Base-by-base conservation (phyloP, 129 eudicot species). In the Helianthus tuberosus region DNA sequence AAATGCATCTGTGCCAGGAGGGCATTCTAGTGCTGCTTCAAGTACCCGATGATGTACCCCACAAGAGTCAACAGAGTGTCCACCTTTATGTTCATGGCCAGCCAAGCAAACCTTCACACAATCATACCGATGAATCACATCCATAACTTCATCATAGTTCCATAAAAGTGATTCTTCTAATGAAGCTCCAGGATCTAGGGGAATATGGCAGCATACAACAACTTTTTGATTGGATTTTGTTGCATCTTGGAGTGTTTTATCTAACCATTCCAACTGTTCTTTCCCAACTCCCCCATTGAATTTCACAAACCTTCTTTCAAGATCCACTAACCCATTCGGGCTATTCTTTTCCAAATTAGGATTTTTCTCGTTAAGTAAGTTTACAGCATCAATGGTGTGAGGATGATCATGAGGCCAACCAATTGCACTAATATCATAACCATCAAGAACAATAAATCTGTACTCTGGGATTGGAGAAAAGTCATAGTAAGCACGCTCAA, bases 321-420 rank as follows among this genome's bases (percentile, higher is more conserved):
- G 87, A 62, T 78, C 89, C 43, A 82, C 83, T 41, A 95, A 78
- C 32, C 97, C 97, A 27, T 77, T 53, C 8, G 99, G 99, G 63
- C 96, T 91, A 64, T 95, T 91, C 81, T 95, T 91, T 4, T 95
- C 90, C 5, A 76, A n/a, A 72, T 95, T 95, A 6, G 99, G 99
- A 41, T 95, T 95, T 78, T 82, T 95, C 76, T 89, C 84, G 0
- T 48, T 11, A 11, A 95, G 91, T 15, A 95, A 54, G 12, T 79
- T 81, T 11, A 87, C 4, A 53, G 99, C 97, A 71, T 89, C 77
- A 47, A 76, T 17, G 8, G 90, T 80, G 51, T 91, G 87, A 49
- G 96, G 97, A 77, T 91, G 99, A 77, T 89, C 96, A 39, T 85
- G 15, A 39, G 97, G 93, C 97, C 97, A 95, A 61, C 99, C 99